Evolutionary conservation across 2,329 filamentous ascomycete genomes (phyloP), one percentile per base, ranked within the genome.

Genomic region (Juglanconis juglandina): DNA sequence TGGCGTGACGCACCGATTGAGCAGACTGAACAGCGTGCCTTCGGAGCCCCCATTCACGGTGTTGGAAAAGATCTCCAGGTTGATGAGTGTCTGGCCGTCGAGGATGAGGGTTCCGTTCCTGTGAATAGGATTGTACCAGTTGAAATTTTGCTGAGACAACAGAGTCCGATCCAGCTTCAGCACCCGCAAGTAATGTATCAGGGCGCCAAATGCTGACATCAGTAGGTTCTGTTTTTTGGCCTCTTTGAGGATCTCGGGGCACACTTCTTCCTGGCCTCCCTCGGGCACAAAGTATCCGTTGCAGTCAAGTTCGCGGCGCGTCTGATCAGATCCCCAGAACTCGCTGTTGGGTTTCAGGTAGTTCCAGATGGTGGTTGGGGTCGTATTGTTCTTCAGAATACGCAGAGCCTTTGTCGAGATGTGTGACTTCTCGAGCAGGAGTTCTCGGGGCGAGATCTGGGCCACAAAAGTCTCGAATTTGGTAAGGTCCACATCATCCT

Each of bases 401-500:
- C 95, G 89, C 60, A 96, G 75, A 0, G 91, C 91, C 71, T 95
- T 96, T n/a, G 89, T 87, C 0, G 93, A 97, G 35, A 98, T 80
- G 34, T 81, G 87, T 0, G 88, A 90, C 73, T 96, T 98, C 72
- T 99, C 95, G 0, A 99, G 77, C 0, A 99, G 78, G 49, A 99
- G 77, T 74, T 99, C 95, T 53, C 91, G 89, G 0, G 95, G 95
- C 24, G 89, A 85, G 14, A 88, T 96, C 73, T 99, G 95, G 14
- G 95, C 95, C 42, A 99, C 87, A 64, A 99, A 90, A 0, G 95
- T 99, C 77, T 99, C 95, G 67, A 99, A 98, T 70, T 93, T 96
- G 60, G 95, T 99, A 75, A 97, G 83, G 68, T 98, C 93, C 4
- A 87, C 84, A 72, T 99, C 95, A 68, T 99, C 95, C 5, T 90